Evolutionary conservation across 1,139 yeast species (phyloP).

Genomic region (Debaryomycetaceae sp.): DNA sequence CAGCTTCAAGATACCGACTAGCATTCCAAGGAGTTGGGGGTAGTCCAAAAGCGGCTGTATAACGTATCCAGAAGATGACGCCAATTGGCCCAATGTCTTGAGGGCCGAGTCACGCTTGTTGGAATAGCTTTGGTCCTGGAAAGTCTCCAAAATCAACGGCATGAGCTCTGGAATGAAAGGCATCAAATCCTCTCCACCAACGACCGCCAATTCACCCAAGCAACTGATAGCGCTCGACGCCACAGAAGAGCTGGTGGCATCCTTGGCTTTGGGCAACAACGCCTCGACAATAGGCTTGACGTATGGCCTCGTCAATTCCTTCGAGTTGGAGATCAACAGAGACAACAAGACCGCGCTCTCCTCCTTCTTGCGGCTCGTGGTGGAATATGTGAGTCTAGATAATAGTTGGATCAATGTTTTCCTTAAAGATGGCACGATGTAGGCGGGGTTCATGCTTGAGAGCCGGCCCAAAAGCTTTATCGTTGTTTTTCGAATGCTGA

Average conservation of each 20-base stretch:
- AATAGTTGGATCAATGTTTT: conserved; percentile 80
- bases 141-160: conserved; percentile 83
- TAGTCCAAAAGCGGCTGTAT: conserved; percentile 89
- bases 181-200: conserved; percentile 80
- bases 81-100: conserved; percentile 79
- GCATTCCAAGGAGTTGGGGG: conserved; percentile 79
- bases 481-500: conserved; percentile 78
- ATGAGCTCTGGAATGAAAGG: conserved; percentile 71
- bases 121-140: conserved; percentile 87
- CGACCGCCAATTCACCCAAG: conserved; percentile 85
- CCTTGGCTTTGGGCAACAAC: conserved; percentile 71
- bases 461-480: conserved; percentile 78
- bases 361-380: conserved; percentile 73
- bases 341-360: conserved; percentile 80
- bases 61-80: conserved; percentile 91
- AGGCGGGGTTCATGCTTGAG: conserved; percentile 87
- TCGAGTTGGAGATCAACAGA: conserved; percentile 70
- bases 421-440: conserved; percentile 87
- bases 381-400: conserved; percentile 80
- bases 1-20: conserved; percentile 75
- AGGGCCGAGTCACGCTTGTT: conserved; percentile 87
- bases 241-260: conserved; percentile 64
- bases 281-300: conserved; percentile 86
- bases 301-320: conserved; percentile 80
- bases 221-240: conserved; percentile 84